These are phyloP conservation scores for Penicillium sumatraense DNA, from an alignment of 2,329 filamentous ascomycete genomes.

Conservation along the genomic window DNA sequence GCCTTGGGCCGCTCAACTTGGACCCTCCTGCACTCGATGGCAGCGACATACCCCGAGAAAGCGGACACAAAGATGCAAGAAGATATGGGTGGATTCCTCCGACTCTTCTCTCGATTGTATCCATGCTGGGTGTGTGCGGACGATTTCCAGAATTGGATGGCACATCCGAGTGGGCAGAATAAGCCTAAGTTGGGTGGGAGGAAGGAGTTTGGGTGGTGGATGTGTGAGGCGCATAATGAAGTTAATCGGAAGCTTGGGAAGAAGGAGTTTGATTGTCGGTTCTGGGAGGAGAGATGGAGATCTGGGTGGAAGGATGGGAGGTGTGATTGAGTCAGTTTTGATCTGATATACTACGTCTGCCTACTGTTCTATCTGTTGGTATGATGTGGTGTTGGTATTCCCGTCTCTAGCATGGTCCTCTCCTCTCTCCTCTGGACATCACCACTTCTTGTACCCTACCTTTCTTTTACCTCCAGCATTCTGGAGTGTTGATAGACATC, in stretches of 20 bases:
- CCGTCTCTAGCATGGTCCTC: no score
- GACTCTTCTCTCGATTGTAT: slow-evolving; percentile 82
- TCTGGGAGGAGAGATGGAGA: slow-evolving; percentile 93
- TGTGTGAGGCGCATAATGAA: slow-evolving; percentile 57
- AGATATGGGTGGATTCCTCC: slow-evolving; percentile 78
- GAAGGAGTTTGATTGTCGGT: slow-evolving; percentile 82
- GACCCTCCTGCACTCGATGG: slow-evolving; percentile 91
- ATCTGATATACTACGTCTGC: not conserved
- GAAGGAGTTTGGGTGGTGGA: slow-evolving; percentile 53
- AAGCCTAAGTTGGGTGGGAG: slow-evolving; percentile 63
- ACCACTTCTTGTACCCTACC: slow-evolving; percentile 7
- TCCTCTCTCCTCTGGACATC: not conserved
- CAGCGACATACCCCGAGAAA: slow-evolving; percentile 77
- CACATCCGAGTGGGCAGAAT: slow-evolving; percentile 59
- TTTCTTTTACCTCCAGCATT: not conserved
- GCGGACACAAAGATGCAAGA: slow-evolving; percentile 72
- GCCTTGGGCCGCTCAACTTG: slow-evolving; percentile 83
- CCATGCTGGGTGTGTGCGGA: slow-evolving; percentile 96
- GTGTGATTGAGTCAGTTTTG: slow-evolving; percentile 56
- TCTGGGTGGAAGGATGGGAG: slow-evolving; percentile 78
- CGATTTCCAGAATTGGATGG: slow-evolving; percentile 85
- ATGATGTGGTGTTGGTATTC: not conserved
- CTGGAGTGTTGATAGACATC: not conserved
- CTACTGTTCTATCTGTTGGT: not conserved
- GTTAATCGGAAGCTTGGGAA: slow-evolving; percentile 80